These are phyloP conservation scores for Secale cereale DNA, from an alignment of 176 grass and related monocot species.

Conservation along the genomic window DNA sequence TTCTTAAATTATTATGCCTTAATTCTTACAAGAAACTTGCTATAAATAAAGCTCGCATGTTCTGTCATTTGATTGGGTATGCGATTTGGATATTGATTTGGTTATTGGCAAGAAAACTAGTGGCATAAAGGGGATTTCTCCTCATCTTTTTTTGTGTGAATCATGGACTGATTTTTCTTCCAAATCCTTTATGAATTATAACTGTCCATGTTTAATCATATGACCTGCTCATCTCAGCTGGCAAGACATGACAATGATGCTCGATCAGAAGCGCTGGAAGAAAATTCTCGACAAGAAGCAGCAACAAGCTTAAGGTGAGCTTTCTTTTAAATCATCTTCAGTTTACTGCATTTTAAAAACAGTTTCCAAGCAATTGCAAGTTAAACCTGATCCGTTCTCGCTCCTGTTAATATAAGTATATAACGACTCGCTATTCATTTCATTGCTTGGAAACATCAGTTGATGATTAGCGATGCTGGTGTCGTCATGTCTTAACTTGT, in stretches of 20 bases:
- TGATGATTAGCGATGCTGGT: neutral
- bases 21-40: neutral
- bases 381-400: neutral
- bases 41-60: fast-evolving
- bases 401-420: neutral
- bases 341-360: neutral
- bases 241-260: slow-evolving; percentile 47
- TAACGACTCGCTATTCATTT: no score
- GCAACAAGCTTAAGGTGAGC: slow-evolving; percentile 39
- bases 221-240: slow-evolving; percentile 23
- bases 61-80: neutral
- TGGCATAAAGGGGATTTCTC: neutral
- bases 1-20: neutral
- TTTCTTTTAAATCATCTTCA: neutral
- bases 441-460: neutral
- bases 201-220: neutral
- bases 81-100: neutral
- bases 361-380: neutral
- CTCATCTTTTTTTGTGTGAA: neutral
- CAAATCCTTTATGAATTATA: neutral
- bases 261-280: slow-evolving; percentile 53
- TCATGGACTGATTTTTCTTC: neutral
- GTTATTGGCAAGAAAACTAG: neutral
- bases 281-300: slow-evolving; percentile 48
- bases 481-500: neutral